Base-by-base conservation (phyloP, 1,284 basidiomycete genomes). In the Fomitopsis pinicola region DNA sequence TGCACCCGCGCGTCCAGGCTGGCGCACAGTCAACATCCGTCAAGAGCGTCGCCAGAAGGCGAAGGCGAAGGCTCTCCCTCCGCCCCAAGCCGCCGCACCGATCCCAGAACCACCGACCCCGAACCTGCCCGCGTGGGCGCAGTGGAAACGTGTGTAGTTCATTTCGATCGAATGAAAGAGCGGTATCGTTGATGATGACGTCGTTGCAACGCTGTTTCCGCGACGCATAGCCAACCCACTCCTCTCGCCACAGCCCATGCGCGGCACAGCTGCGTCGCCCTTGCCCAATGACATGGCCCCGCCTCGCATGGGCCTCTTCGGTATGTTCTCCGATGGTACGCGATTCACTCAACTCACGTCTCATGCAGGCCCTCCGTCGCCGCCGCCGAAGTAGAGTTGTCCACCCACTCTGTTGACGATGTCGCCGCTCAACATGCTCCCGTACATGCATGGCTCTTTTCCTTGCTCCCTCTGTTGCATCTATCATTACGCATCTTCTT, bases 21-120 rank as follows among this genome's bases (percentile, higher is more conserved):
- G 89, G 89, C 82, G 89, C 52, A 81, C 82, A 1, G 86, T 91
- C 0, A 78, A 86, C 65, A 88, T 85, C 70, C 81, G 81, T 15
- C 79, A 82, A 3, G 81, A 83, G 56, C 83, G 81, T 45, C 68
- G 72, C 8, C 65, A 71, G 67, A 64, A 75, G 69, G 69, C 68
- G n/a, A 69, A 77, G 61, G 71, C 73, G 15, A 80, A 80, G 12
- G 78, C 80, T 0, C 75, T 78, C 0, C 73, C 81, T 0, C 69
- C 80, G 0, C 76, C 81, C 0, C 75, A 78, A 0, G 71, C 79
- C n/a, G 76, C 62, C n/a, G 52, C 52, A 9, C 52, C 52, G 17
- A 22, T 54, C 0, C 74, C 80, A 12, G 78, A 79, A 56, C 76
- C 80, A 6, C 80, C 81, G 0, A 75, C 78, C 59, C 78, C 81